A percentile compares a stretch with the other conserved stretches of the same genome.
Conservation (phyloP, 495 filamentous ascomycete species). For the Penicillium herquei region DNA sequence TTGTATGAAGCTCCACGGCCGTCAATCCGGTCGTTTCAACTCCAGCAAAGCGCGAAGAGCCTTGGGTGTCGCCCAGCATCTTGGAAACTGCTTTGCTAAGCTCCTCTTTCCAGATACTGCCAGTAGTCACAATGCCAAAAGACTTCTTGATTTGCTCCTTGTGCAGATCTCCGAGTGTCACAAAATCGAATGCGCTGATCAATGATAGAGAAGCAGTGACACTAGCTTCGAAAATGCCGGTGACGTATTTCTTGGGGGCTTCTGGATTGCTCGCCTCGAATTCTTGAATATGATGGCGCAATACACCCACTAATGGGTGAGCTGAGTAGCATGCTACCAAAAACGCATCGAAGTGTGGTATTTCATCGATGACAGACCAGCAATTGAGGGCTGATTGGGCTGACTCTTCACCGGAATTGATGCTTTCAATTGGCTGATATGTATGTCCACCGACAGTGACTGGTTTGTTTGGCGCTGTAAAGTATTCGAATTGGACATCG, state of each 20-base stretch:
- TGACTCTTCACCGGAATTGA: conserved; percentile 50
- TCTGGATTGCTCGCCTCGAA: conserved; percentile 17
- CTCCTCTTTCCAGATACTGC: conserved; percentile 74
- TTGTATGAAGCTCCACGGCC: conserved; percentile 76
- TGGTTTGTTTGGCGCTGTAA: conserved; percentile 48
- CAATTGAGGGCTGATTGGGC: conserved; percentile 57
- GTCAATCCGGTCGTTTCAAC: conserved; percentile 82
- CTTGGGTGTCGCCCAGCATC: conserved; percentile 37
- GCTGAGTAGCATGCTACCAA: conserved; percentile 87
- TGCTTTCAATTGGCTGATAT: conserved; percentile 39
- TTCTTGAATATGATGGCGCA: conserved; percentile 44
- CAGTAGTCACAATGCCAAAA: conserved; percentile 91
- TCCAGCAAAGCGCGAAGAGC: conserved; percentile 60
- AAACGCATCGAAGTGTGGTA: conserved; percentile 66
- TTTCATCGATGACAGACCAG: conserved; percentile 50
- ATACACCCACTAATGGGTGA: conserved; percentile 71
- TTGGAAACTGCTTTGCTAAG: conserved; percentile 59
- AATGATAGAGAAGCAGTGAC: conserved; percentile 55
- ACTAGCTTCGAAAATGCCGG: conserved; percentile 87
- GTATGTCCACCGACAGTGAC: conserved; percentile 28
- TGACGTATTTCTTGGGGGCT: conserved; percentile 53
- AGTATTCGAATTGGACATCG: conserved; percentile 53
- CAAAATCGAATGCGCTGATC: conserved; percentile 40
- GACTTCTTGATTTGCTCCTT: conserved; percentile 44
- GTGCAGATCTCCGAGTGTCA: conserved; percentile 21